Percentiles rank a stretch among this genome's conserved stretches.
These are phyloP conservation scores for Puccinia novopanici DNA, from an alignment of 1,284 basidiomycete genomes.

Conservation along the genomic window DNA sequence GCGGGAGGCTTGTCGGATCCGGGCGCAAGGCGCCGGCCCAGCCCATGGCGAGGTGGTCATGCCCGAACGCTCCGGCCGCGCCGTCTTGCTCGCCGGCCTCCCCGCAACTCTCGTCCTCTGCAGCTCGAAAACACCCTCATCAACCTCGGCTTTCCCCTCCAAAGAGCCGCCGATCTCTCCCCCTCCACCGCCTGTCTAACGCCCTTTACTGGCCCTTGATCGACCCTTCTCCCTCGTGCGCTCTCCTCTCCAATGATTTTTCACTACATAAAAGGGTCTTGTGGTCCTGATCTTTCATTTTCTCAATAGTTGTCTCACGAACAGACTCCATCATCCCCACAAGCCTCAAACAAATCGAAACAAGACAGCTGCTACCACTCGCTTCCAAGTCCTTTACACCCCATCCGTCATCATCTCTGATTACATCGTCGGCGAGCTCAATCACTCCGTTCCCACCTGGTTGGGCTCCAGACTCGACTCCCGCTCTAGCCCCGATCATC, in stretches of 20 bases:
- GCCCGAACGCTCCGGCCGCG: not conserved
- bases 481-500: not conserved
- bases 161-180: not conserved
- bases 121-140: constrained; percentile 26
- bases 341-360: not conserved
- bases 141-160: not conserved
- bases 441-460: constrained; percentile 5
- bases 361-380: not conserved
- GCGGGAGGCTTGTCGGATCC: no score
- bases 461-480: not conserved
- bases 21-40: not conserved
- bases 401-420: not conserved
- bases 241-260: not conserved
- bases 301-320: not conserved
- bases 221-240: constrained; percentile 3
- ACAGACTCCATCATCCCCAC: not conserved
- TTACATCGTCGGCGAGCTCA: constrained; percentile 2
- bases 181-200: not conserved
- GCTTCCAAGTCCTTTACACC: not conserved
- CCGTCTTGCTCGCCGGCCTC: constrained; percentile 10
- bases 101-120: not conserved
- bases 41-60: not conserved
- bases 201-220: not conserved
- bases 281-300: not conserved
- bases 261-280: not conserved